These are phyloP conservation scores for Ganoderma lingzhi DNA, from an alignment of 1,284 basidiomycete species.

Conservation along the genomic window DNA sequence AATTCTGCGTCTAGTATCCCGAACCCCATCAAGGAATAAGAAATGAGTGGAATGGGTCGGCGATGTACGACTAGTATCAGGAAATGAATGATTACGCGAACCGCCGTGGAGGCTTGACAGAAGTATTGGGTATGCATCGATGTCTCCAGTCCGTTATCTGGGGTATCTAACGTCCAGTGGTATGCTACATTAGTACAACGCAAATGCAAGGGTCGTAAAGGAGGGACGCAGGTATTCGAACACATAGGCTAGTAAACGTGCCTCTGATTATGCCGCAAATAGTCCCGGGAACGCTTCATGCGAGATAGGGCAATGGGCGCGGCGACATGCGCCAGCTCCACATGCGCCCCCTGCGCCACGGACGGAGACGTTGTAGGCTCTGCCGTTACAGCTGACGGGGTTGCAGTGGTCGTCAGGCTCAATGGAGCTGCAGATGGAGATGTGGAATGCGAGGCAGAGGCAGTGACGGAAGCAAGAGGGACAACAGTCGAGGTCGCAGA, in stretches of 20 bases:
- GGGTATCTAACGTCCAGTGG: background rate
- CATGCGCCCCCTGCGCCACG: background rate
- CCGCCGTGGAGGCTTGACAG: background rate
- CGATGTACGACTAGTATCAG: background rate
- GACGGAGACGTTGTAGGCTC: background rate
- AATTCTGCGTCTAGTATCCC: background rate
- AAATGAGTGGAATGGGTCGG: background rate
- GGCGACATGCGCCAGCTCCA: background rate
- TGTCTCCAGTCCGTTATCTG: background rate
- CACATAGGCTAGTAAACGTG: background rate
- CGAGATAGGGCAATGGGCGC: background rate
- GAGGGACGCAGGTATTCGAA: background rate
- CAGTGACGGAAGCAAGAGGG: background rate
- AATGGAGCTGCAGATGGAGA: background rate
- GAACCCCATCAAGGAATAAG: background rate
- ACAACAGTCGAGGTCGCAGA: background rate
- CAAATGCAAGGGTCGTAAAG: background rate
- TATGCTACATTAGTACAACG: conserved; percentile 5
- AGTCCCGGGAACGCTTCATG: conserved; percentile 1
- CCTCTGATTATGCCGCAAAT: background rate
- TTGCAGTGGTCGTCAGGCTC: background rate
- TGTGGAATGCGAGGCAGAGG: background rate
- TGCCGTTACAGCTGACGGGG: background rate
- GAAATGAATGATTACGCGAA: background rate
- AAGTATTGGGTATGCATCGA: background rate